Conservation (phyloP, 495 filamentous ascomycete species). For the Staphylotrichum longicolle region DNA sequence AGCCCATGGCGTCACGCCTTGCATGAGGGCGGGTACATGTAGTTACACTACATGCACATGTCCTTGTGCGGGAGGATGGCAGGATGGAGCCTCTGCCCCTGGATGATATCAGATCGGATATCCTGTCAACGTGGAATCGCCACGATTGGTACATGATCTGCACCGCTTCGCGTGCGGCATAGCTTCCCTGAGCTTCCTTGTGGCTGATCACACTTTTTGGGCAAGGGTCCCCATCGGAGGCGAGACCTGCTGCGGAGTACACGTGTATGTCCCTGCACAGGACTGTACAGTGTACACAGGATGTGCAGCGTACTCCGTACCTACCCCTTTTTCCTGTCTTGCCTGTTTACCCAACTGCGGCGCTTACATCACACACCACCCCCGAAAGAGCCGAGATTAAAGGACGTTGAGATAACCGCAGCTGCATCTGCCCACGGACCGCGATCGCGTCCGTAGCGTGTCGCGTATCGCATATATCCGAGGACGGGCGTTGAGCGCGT, state of each 20-base stretch:
- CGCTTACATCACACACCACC: constrained; percentile 2
- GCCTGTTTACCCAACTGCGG: neutral
- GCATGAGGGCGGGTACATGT: too few species aligned
- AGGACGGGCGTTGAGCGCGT: too few species aligned
- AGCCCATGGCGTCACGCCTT: too few species aligned
- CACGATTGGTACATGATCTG: neutral
- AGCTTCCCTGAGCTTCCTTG: constrained; percentile 2
- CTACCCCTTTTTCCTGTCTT: neutral
- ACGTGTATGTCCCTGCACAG: too few species aligned
- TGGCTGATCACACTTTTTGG: constrained; percentile 2
- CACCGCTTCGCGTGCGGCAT: neutral
- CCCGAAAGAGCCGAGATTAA: constrained; percentile 19
- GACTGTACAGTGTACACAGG: too few species aligned
- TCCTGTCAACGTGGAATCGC: neutral
- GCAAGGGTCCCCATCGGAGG: neutral
- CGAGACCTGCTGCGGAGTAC: too few species aligned
- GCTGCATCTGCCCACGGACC: constrained; percentile 11
- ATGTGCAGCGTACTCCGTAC: too few species aligned
- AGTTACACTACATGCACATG: too few species aligned
- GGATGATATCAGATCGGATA: constrained; percentile 5
- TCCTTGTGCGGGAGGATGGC: neutral
- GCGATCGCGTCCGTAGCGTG: constrained; percentile 2
- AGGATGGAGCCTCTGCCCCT: constrained; percentile 3
- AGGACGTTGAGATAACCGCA: constrained; percentile 10
- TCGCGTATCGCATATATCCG: neutral